Conservation (phyloP, 345 rosid genomes). For the Salix caprea region DNA sequence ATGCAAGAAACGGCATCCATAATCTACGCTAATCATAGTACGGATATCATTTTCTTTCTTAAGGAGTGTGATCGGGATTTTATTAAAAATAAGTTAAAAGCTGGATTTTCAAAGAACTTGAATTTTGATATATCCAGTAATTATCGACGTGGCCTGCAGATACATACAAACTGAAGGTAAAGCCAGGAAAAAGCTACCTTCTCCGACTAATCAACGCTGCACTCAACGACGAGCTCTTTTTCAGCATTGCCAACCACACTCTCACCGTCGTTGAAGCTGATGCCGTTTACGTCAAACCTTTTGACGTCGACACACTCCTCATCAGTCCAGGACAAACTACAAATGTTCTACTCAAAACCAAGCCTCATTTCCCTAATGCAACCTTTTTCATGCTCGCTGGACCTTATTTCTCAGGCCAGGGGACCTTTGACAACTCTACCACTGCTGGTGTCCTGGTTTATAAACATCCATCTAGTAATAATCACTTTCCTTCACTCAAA, state of each 20-base stretch:
- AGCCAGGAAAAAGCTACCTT: slow-evolving; percentile 28
- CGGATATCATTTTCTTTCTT: too few species aligned
- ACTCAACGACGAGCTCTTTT: slow-evolving; percentile 32
- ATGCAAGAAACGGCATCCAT: too few species aligned
- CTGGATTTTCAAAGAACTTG: too few species aligned
- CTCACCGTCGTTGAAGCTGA: slow-evolving; percentile 23
- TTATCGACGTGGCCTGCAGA: slow-evolving; percentile 1
- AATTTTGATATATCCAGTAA: too few species aligned
- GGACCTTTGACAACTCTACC: slow-evolving; percentile 24
- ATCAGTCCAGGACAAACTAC: slow-evolving; percentile 29
- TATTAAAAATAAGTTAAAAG: too few species aligned
- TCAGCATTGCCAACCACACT: slow-evolving; percentile 25
- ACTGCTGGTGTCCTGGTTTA: slow-evolving; percentile 17
- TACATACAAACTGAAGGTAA: slow-evolving; percentile 26
- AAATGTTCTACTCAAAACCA: slow-evolving; percentile 26
- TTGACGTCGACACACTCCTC: slow-evolving; percentile 13
- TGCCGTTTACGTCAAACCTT: slow-evolving; percentile 24
- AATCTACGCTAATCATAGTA: too few species aligned
- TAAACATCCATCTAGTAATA: not conserved
- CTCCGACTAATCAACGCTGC: slow-evolving; percentile 31
- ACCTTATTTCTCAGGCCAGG: slow-evolving; percentile 23
- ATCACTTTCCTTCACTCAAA: not conserved
- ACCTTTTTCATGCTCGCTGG: slow-evolving; percentile 22
- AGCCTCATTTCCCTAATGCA: slow-evolving; percentile 21
- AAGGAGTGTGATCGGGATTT: too few species aligned